Evolutionary conservation across 2,329 filamentous ascomycete genomes (phyloP).

Genomic region (Fusarium nisikadoi): DNA sequence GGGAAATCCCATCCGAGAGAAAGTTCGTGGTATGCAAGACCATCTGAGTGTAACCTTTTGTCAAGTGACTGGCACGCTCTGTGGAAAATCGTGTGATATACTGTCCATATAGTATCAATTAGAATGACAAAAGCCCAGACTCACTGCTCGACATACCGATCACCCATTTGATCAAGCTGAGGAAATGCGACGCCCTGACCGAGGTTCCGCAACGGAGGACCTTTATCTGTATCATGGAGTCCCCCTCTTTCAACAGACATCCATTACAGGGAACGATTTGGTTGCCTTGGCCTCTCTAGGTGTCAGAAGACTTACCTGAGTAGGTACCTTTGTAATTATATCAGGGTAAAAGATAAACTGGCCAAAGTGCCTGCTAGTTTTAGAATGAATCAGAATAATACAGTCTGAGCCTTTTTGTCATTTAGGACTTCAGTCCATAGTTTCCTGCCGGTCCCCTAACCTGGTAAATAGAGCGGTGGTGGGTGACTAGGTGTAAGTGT

Average conservation of each 20-base stretch:
- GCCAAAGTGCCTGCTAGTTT: not conserved
- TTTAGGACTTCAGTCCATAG: not conserved
- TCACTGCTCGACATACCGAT: slow-evolving; percentile 1
- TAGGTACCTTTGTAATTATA: not conserved
- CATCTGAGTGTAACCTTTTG: not conserved
- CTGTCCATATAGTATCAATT: not conserved
- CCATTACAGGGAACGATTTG: slow-evolving; percentile 11
- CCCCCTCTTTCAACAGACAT: slow-evolving; percentile 7
- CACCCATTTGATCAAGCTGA: slow-evolving; percentile 9
- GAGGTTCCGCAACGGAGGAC: slow-evolving; percentile 8
- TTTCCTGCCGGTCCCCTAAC: not conserved
- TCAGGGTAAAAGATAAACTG: not conserved
- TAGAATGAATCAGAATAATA: not conserved
- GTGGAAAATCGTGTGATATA: slow-evolving; percentile 6
- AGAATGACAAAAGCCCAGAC: slow-evolving; percentile 2
- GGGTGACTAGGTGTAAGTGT: slow-evolving; percentile 29
- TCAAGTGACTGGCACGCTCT: slow-evolving; percentile 27
- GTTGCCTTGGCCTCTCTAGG: not conserved
- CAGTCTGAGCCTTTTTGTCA: not conserved
- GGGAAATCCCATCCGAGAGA: not conserved
- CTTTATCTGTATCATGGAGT: not conserved
- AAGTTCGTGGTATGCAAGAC: not conserved
- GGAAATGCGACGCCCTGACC: slow-evolving; percentile 8
- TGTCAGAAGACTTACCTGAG: not conserved
- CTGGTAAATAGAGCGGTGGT: slow-evolving; percentile 17